These are phyloP conservation scores for Kwoniella europaea DNA, from an alignment of 768 basidiomycete genomes.

Conservation along the genomic window DNA sequence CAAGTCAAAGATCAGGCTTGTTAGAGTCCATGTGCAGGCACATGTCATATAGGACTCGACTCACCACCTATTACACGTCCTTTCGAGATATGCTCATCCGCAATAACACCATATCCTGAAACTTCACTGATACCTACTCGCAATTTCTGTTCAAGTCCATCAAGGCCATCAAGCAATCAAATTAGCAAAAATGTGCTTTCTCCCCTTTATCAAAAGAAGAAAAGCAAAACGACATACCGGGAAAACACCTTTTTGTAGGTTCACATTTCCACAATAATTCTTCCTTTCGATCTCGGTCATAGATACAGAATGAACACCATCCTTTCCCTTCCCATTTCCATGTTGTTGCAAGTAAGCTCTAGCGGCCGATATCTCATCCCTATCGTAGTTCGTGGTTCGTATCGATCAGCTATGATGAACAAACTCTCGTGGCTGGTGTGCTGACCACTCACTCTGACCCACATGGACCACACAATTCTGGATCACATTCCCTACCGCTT, in stretches of 20 bases:
- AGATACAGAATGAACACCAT: too few relatives aligned
- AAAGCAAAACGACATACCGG: slow-evolving; percentile 13
- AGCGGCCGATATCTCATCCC: not conserved
- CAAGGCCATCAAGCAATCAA: not conserved
- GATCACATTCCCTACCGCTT: slow-evolving; percentile 18
- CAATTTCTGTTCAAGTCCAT: slow-evolving; percentile 1
- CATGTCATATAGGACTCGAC: not conserved
- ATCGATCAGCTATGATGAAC: not conserved
- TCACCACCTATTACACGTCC: slow-evolving; percentile 16
- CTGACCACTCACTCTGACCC: slow-evolving; percentile 17
- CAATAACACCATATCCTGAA: slow-evolving; percentile 29
- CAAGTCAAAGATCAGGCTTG: too few relatives aligned
- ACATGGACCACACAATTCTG: slow-evolving; percentile 21
- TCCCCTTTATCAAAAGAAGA: not conserved
- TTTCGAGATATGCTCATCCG: slow-evolving; percentile 19
- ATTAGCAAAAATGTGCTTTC: not conserved
- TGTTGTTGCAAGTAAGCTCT: not conserved
- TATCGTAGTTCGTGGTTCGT: not conserved
- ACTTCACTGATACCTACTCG: slow-evolving; percentile 20
- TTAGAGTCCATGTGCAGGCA: not conserved
- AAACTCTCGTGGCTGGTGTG: not conserved
- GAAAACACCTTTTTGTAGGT: slow-evolving; percentile 10
- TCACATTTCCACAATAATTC: slow-evolving; percentile 10
- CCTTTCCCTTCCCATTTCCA: too few relatives aligned
- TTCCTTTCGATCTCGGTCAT: not conserved